Evolutionary conservation across 1,284 basidiomycete genomes (phyloP).

Genomic region (Ganoderma leucocontextum): DNA sequence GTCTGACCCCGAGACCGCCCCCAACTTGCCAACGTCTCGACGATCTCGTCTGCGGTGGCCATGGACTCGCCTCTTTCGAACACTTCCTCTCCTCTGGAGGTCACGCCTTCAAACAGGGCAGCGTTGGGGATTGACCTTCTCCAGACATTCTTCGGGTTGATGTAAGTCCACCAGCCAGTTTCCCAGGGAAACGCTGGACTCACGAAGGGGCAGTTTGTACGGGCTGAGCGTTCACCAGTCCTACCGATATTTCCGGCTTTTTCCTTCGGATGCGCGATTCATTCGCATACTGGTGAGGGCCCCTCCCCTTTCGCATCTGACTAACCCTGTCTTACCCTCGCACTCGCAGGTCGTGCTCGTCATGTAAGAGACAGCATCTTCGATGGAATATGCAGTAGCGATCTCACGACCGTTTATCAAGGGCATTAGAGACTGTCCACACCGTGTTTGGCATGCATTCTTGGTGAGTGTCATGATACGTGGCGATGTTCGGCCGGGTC

Average conservation of each 20-base stretch:
- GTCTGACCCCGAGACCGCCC: not conserved
- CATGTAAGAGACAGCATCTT: not conserved
- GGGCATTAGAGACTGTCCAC: not conserved
- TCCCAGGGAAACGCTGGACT: not conserved
- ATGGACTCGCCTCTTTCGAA: not conserved
- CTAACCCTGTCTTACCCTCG: not conserved
- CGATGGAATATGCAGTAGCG: not conserved
- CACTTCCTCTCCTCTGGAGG: not conserved
- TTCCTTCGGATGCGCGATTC: not conserved
- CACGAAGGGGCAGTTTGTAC: not conserved
- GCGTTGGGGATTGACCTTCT: not conserved
- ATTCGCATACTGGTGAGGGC: not conserved
- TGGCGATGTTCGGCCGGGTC: not conserved
- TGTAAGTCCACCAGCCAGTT: not conserved
- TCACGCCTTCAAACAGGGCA: not conserved
- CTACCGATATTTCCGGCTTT: not conserved
- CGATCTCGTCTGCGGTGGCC: not conserved
- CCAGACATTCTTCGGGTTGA: not conserved
- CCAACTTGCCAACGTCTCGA: not conserved
- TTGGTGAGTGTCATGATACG: not conserved
- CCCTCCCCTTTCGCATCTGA: no score
- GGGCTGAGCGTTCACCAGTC: not conserved
- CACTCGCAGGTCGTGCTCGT: not conserved
- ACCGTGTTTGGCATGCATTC: slow-evolving; percentile 1
- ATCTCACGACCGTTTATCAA: not conserved